Evolutionary conservation across 2,329 filamentous ascomycete species (phyloP), one percentile per base, ranked within the genome.

Genomic region (Gaeumannomyces sp.): DNA sequence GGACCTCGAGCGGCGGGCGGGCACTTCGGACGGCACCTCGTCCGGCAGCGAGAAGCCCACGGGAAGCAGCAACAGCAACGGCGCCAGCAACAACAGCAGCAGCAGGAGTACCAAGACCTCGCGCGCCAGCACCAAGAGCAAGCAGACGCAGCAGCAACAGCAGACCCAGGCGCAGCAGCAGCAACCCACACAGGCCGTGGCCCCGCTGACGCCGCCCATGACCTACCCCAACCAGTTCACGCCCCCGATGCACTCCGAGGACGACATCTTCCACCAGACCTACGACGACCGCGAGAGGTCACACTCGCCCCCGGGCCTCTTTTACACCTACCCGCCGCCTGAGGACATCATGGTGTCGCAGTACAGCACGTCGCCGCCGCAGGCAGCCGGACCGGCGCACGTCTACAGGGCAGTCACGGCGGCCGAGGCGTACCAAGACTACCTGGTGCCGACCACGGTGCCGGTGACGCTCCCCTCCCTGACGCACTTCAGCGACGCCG

Each of bases 1-100:
- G 81, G 91, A 94, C 74, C 85, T 94, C 71, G 91, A 94, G 83
- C 87, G 89, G 73, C 85, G 90, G 69, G 91, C 91, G 66, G 89
- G 88, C 60, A 70, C 70, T 13, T 72, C 74, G 29, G 74, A 76
- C 50, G 72, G 70, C 19, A 65, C 70, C 53, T 70, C 70, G 11
- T 68, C 71, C 13, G 35, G 57, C 63, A 68, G 71, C 73, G 70
- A 67, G 73, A 72, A 75, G 71, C 66, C 71, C 16, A 65, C 71
- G 62, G 73, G 70, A 63, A 70, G 74, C 66, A 76, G 76, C 70
- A 75, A 82, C 66, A 70, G 66, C 67, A 74, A 67, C 69, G 64
- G 85, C 80, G 69, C 82, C 78, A 74, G 85, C 81, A 81, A 81
- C 74, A 74, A 74, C 61, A 73, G 19, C 16, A 27, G 27, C 71